Conservation (phyloP, 169 alveolate genomes). For the Plasmodium gaboni region DNA sequence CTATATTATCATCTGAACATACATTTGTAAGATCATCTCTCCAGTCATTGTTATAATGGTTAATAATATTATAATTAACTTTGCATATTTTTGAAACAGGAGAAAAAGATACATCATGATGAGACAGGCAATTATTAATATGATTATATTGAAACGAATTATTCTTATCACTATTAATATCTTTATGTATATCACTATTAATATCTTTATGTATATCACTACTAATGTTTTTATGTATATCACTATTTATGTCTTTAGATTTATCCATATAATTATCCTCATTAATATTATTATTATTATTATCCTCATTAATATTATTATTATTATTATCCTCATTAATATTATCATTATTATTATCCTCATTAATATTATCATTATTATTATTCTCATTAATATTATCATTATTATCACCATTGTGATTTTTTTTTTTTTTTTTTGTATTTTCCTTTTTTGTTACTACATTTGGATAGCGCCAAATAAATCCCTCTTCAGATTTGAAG, state of each 20-base stretch:
- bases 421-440: background rate
- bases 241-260: too few relatives aligned
- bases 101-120: background rate
- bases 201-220: too few relatives aligned
- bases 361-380: background rate
- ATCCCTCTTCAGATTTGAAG: background rate
- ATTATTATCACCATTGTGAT: background rate
- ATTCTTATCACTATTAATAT: too few relatives aligned
- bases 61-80: slow-evolving; percentile 1
- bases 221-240: too few relatives aligned
- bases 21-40: background rate
- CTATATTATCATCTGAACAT: background rate
- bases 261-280: too few relatives aligned
- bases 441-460: background rate
- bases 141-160: too few relatives aligned
- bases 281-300: too few relatives aligned
- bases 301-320: background rate
- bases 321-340: background rate
- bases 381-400: background rate
- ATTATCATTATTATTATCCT: background rate
- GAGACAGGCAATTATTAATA: too few relatives aligned
- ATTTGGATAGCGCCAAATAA: slow-evolving; percentile 42
- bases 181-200: too few relatives aligned
- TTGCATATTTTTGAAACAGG: slow-evolving; percentile 3
- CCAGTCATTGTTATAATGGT: background rate